These are phyloP conservation scores for Gardenia jasminoides DNA, from an alignment of 257 asterid genomes.

Conservation along the genomic window DNA sequence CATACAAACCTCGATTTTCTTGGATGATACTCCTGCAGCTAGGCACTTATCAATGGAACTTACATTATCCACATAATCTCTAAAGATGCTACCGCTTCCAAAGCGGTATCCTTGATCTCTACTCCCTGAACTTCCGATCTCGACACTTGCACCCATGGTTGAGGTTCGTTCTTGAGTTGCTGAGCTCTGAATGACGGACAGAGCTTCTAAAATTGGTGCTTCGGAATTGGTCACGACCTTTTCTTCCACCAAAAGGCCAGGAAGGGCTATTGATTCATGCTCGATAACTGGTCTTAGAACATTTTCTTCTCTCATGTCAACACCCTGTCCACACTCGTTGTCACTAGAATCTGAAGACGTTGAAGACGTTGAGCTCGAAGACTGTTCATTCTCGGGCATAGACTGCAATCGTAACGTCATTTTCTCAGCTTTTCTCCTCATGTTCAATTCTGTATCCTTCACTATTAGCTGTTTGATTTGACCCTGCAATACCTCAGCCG, in stretches of 20 bases:
- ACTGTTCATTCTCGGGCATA: conserved; percentile 21
- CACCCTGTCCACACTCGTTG: conserved; percentile 53
- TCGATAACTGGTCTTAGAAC: conserved; percentile 19
- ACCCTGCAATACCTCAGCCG: conserved; percentile 45
- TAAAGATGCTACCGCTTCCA: not conserved
- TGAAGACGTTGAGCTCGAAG: conserved; percentile 50
- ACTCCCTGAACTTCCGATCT: not conserved
- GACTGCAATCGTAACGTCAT: conserved; percentile 29
- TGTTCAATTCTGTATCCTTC: conserved; percentile 50
- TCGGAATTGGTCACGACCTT: not conserved
- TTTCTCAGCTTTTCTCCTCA: conserved; percentile 46
- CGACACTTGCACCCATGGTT: not conserved
- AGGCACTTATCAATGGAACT: not conserved
- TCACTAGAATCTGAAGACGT: conserved; percentile 74
- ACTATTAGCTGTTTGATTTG: conserved; percentile 50
- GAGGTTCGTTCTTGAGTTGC: not conserved
- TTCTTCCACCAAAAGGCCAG: conserved; percentile 1
- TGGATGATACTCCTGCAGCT: conserved; percentile 19
- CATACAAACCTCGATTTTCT: conserved; percentile 79
- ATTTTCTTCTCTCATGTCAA: conserved; percentile 29
- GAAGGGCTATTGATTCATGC: conserved; percentile 16
- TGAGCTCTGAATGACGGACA: not conserved
- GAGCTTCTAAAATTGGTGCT: not conserved
- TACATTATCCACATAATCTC: not conserved
- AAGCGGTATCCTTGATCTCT: conserved; percentile 17